These are phyloP conservation scores for Inga laurina DNA, from an alignment of 306 rosid species.

Conservation along the genomic window DNA sequence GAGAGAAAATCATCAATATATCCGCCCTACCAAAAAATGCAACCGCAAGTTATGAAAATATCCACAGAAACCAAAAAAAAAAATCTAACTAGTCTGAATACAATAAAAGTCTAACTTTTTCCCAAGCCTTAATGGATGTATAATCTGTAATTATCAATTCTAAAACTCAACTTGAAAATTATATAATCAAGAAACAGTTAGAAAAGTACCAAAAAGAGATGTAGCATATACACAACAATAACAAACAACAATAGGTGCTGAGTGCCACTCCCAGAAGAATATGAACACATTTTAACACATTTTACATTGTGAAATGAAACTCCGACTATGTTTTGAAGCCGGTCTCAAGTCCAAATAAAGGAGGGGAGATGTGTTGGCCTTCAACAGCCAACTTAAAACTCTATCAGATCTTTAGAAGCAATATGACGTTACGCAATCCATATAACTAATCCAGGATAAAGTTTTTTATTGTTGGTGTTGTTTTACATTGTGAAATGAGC, in stretches of 20 bases:
- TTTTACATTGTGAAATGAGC: neutral
- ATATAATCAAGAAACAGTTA: neutral
- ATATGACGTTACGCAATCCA: neutral
- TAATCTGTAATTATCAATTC: neutral
- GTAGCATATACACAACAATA: neutral
- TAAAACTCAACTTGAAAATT: neutral
- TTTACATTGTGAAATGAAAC: neutral
- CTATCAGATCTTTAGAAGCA: neutral
- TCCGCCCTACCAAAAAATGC: constrained; percentile 71
- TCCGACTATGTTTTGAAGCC: neutral
- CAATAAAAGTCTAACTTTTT: neutral
- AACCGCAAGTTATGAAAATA: constrained; percentile 8
- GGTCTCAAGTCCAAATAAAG: neutral
- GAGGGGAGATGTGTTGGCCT: neutral
- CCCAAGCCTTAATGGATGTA: neutral
- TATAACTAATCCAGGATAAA: neutral
- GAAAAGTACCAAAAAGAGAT: neutral
- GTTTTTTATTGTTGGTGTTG: neutral
- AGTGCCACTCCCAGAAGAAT: neutral
- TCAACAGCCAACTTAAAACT: neutral
- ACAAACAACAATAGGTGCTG: neutral
- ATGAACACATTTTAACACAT: neutral
- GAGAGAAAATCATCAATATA: constrained; percentile 92
- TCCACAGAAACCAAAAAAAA: constrained; percentile 21
- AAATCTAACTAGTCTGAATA: neutral